Conservation (phyloP, 345 rosid species). For the Heritiera fomes region DNA sequence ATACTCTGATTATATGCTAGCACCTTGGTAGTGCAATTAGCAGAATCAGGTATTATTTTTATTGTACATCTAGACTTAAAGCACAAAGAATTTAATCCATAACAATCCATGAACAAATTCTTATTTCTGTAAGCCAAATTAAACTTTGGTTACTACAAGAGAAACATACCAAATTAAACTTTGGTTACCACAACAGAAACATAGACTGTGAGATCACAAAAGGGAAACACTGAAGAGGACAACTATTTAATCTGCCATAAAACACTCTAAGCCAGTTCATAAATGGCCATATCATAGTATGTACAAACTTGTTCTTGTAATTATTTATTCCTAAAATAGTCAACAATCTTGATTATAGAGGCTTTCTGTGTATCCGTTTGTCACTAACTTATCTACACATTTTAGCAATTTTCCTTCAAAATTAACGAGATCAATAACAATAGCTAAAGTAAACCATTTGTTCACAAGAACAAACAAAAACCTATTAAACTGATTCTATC, state of each 20-base stretch:
- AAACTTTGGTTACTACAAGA: not conserved
- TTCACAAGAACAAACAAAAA: not conserved
- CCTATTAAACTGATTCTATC: not conserved
- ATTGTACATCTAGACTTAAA: not conserved
- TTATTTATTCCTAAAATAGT: not conserved
- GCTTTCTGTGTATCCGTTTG: not conserved
- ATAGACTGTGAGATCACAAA: not conserved
- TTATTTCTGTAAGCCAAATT: not conserved
- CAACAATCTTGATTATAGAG: not conserved
- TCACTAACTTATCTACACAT: not conserved
- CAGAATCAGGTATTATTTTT: not conserved
- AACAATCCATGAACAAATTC: not conserved
- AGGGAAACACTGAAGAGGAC: not conserved
- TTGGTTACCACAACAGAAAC: not conserved
- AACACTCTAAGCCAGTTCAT: not conserved
- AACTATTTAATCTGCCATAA: not conserved
- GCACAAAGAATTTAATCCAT: not conserved
- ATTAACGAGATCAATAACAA: not conserved
- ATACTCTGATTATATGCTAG: not conserved
- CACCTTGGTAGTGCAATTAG: not conserved
- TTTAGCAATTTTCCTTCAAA: not conserved
- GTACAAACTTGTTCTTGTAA: not conserved
- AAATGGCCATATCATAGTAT: not conserved
- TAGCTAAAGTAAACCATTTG: not conserved
- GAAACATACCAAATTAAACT: not conserved